phyloP scores from a whole-genome alignment of 1,139 yeast species.

The Torulaspora globosa region DNA sequence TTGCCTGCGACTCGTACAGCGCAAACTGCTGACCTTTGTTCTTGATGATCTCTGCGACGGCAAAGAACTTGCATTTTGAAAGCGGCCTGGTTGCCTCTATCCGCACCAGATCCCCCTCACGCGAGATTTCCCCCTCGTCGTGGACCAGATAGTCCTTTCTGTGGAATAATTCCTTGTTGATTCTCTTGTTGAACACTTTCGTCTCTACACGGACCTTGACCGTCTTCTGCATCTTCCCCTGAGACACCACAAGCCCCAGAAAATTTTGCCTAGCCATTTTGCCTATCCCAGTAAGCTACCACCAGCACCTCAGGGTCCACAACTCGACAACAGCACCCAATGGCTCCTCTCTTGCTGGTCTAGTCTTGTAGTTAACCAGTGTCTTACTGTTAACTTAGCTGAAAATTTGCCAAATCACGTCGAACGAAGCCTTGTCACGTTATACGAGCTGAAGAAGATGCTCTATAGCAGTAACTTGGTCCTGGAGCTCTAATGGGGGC shows the following conservation, averaged over 20 bases:
- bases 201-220: slow-evolving; percentile 87
- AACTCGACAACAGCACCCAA: not conserved
- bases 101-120: slow-evolving; percentile 94
- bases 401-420: slow-evolving; percentile 6
- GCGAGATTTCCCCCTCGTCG: slow-evolving; percentile 86
- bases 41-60: slow-evolving; percentile 88
- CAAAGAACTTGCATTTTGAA: slow-evolving; percentile 77
- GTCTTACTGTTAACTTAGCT: not conserved
- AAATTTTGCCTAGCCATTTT: slow-evolving; percentile 85
- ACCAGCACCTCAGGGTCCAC: not conserved
- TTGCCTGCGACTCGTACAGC: slow-evolving; percentile 69
- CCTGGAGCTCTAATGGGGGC: not conserved
- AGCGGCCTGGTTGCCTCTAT: slow-evolving; percentile 87
- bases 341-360: not conserved
- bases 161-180: slow-evolving; percentile 71
- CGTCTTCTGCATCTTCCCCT: slow-evolving; percentile 93
- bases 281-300: not conserved
- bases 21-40: slow-evolving; percentile 92
- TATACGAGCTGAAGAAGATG: no score
- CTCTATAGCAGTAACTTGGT: no score
- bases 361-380: not conserved
- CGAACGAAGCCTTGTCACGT: not conserved
- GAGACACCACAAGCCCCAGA: slow-evolving; percentile 88
- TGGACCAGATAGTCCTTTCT: slow-evolving; percentile 87
- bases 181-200: slow-evolving; percentile 59